Evolutionary conservation across 163 green algal species (phyloP).

Genomic region (Coccomyxa subellipsoidea): DNA sequence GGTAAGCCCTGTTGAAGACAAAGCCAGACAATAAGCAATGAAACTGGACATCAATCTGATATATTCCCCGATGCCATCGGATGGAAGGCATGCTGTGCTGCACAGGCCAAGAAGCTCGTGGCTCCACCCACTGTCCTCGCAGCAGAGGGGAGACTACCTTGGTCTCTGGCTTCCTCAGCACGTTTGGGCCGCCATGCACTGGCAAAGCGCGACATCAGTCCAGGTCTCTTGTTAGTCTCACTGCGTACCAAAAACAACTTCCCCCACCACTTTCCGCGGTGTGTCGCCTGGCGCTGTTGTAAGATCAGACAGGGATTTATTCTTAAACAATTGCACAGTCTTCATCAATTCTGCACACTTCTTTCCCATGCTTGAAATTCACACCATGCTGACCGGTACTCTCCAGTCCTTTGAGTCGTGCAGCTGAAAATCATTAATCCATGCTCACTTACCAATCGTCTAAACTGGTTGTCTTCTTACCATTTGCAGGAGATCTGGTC

Average conservation of each 20-base stretch:
- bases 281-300: too few relatives aligned
- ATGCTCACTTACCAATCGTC: too few relatives aligned
- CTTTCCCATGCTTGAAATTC: too few relatives aligned
- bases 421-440: too few relatives aligned
- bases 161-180: slow-evolving; percentile 13
- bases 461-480: neutral
- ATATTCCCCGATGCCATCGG: neutral
- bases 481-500: neutral
- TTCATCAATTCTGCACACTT: too few relatives aligned
- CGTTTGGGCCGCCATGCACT: slow-evolving; percentile 22
- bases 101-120: slow-evolving; percentile 26
- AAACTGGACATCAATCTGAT: neutral
- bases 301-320: too few relatives aligned
- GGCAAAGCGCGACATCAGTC: slow-evolving; percentile 13
- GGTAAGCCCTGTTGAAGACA: neutral
- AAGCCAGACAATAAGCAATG: neutral
- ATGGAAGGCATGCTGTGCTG: slow-evolving; percentile 25
- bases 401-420: too few relatives aligned
- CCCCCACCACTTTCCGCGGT: too few relatives aligned
- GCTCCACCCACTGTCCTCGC: slow-evolving; percentile 8
- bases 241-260: too few relatives aligned
- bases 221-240: too few relatives aligned
- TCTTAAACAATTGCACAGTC: too few relatives aligned
- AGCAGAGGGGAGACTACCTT: slow-evolving; percentile 17
- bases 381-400: too few relatives aligned